A percentile compares a stretch with the other conserved stretches of the same genome.
Evolutionary conservation across 2,329 filamentous ascomycete species (phyloP).

Genomic region (Fusarium floridanum): DNA sequence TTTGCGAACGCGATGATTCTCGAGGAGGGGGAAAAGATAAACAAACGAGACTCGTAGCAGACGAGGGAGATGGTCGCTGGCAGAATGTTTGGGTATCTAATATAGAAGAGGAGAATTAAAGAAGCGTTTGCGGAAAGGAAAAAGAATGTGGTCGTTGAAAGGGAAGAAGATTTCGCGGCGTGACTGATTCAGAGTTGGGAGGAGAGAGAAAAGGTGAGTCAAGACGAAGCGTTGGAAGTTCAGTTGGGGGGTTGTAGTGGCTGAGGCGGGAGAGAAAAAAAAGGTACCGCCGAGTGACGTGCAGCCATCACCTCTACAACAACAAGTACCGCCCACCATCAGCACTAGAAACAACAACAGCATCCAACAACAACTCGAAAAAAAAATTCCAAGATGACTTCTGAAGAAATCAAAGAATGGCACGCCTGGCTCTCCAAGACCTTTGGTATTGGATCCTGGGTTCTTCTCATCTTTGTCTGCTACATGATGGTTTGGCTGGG

Average conservation of each 20-base stretch:
- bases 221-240: neutral
- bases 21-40: neutral
- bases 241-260: conserved; percentile 2
- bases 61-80: neutral
- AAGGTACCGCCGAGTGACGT: neutral
- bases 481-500: neutral
- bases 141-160: neutral
- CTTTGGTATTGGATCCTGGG: neutral
- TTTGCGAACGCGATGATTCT: conserved; percentile 4
- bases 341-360: neutral
- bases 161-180: neutral
- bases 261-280: neutral
- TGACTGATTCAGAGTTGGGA: conserved; percentile 6
- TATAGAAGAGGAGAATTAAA: neutral
- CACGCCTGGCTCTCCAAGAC: neutral
- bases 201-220: neutral
- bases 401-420: neutral
- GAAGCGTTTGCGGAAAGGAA: neutral
- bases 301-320: neutral
- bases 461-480: neutral
- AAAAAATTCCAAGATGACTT: neutral
- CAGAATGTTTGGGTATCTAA: neutral
- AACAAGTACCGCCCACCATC: neutral
- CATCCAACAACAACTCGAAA: neutral
- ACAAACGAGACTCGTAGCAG: neutral